These are phyloP conservation scores for Davidsoniella australis DNA, from an alignment of 2,329 filamentous ascomycete genomes.

Conservation along the genomic window DNA sequence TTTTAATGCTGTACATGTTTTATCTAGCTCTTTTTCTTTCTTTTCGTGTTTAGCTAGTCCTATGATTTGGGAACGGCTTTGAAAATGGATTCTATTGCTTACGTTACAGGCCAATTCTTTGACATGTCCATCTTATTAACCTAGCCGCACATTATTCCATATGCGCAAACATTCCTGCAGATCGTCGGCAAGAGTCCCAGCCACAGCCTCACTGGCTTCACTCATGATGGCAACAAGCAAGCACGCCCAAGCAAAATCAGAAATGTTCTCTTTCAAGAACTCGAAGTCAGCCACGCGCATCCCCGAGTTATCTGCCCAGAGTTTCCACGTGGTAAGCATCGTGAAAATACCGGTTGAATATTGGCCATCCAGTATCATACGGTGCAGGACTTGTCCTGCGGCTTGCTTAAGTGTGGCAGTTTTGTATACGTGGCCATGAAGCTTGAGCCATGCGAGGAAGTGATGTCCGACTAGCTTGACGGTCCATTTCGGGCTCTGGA, in stretches of 20 bases:
- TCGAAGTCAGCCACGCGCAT: slow-evolving; percentile 31
- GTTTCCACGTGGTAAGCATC: slow-evolving; percentile 35
- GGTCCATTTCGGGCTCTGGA: slow-evolving; percentile 37
- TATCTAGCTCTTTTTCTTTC: background rate
- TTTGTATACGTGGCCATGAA: slow-evolving; percentile 16
- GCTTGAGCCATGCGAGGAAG: slow-evolving; percentile 27
- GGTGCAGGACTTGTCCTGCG: slow-evolving; percentile 30
- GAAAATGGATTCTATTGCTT: background rate
- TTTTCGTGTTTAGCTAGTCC: background rate
- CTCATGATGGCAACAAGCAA: slow-evolving; percentile 31
- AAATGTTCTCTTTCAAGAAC: slow-evolving; percentile 20
- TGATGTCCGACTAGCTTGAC: slow-evolving; percentile 28
- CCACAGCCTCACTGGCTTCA: slow-evolving; percentile 26
- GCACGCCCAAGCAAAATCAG: slow-evolving; percentile 30
- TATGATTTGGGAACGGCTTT: background rate
- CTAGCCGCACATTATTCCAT: slow-evolving; percentile 36
- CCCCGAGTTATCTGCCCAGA: slow-evolving; percentile 37
- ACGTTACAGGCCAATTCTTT: no score
- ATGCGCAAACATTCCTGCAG: slow-evolving; percentile 37
- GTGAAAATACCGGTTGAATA: slow-evolving; percentile 25
- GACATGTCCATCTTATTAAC: slow-evolving; percentile 17
- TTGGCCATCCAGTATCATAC: slow-evolving; percentile 32
- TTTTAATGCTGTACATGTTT: slow-evolving; percentile 8
- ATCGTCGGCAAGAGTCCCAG: slow-evolving; percentile 33
- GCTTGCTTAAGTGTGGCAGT: slow-evolving; percentile 22